Evolutionary conservation across 2,329 filamentous ascomycete species (phyloP).

Genomic region (Corinectria fuckeliana): DNA sequence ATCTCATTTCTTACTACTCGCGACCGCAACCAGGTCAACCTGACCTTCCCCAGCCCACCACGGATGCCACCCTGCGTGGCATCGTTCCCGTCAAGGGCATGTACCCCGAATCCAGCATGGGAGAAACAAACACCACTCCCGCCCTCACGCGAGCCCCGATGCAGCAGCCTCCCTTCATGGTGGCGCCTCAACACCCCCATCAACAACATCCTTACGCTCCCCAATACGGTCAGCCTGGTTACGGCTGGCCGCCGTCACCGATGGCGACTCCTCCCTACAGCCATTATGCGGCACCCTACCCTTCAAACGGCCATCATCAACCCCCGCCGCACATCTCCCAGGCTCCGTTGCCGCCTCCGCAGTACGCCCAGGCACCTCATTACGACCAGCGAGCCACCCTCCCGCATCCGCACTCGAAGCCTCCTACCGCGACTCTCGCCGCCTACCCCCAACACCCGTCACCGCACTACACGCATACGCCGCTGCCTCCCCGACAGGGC

Average conservation of each 20-base stretch:
- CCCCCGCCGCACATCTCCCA: slow-evolving; percentile 40
- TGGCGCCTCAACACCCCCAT: slow-evolving; percentile 43
- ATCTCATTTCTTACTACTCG: slow-evolving; percentile 97
- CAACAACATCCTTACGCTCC: slow-evolving; percentile 44
- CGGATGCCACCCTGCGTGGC: slow-evolving; percentile 78
- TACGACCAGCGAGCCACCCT: slow-evolving; percentile 47
- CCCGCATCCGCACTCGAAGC: slow-evolving; percentile 46
- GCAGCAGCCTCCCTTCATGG: slow-evolving; percentile 51
- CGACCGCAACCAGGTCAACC: slow-evolving; percentile 75
- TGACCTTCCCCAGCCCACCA: slow-evolving; percentile 80
- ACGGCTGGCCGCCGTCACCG: slow-evolving; percentile 63
- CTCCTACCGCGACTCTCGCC: slow-evolving; percentile 35
- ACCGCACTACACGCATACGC: slow-evolving; percentile 41
- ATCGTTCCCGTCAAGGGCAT: slow-evolving; percentile 91
- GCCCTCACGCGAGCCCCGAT: slow-evolving; percentile 80
- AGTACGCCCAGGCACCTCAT: slow-evolving; percentile 39
- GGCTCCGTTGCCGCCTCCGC: slow-evolving; percentile 33
- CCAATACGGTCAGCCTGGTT: slow-evolving; percentile 53
- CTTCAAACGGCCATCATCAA: slow-evolving; percentile 36
- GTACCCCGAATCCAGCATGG: slow-evolving; percentile 95
- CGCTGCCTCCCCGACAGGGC: slow-evolving; percentile 47
- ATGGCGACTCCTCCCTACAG: slow-evolving; percentile 60
- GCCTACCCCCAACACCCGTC: slow-evolving; percentile 41
- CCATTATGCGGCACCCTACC: slow-evolving; percentile 52
- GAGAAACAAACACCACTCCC: slow-evolving; percentile 81